Evolutionary conservation across 176 grass and related monocot genomes (phyloP).

Genomic region (Aechmea fasciata): DNA sequence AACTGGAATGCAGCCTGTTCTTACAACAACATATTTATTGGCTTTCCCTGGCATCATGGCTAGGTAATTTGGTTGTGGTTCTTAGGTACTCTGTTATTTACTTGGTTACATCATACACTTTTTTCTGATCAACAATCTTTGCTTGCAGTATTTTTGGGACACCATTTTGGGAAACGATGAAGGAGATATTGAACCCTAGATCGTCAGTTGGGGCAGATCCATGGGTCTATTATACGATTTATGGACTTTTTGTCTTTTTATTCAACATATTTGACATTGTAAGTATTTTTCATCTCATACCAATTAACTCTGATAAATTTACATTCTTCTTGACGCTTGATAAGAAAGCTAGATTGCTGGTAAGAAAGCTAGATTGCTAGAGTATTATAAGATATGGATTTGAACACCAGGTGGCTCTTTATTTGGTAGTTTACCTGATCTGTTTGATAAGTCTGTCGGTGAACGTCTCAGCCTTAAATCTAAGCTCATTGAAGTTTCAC

Average conservation of each 20-base stretch:
- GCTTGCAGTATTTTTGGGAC: conserved; percentile 66
- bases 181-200: conserved; percentile 72
- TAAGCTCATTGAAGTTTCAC: too few relatives aligned
- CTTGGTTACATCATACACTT: background rate
- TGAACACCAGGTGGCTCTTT: too few relatives aligned
- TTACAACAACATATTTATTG: conserved; percentile 81
- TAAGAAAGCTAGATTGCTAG: too few relatives aligned
- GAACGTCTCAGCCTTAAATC: too few relatives aligned
- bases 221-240: conserved; percentile 81
- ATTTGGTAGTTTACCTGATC: too few relatives aligned
- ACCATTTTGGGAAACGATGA: conserved; percentile 63
- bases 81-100: background rate
- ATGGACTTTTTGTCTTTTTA: conserved; percentile 73
- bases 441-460: too few relatives aligned
- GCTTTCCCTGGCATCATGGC: conserved; percentile 92
- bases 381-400: too few relatives aligned
- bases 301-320: conserved; percentile 6
- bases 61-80: conserved; percentile 38
- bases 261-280: conserved; percentile 99
- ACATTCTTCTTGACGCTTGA: too few relatives aligned
- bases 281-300: conserved; percentile 34
- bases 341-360: too few relatives aligned
- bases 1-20: conserved; percentile 87
- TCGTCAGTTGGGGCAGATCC: conserved; percentile 50
- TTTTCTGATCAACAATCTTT: conserved; percentile 32